Conservation (phyloP, 345 rosid species). For the Camelina laxa region DNA sequence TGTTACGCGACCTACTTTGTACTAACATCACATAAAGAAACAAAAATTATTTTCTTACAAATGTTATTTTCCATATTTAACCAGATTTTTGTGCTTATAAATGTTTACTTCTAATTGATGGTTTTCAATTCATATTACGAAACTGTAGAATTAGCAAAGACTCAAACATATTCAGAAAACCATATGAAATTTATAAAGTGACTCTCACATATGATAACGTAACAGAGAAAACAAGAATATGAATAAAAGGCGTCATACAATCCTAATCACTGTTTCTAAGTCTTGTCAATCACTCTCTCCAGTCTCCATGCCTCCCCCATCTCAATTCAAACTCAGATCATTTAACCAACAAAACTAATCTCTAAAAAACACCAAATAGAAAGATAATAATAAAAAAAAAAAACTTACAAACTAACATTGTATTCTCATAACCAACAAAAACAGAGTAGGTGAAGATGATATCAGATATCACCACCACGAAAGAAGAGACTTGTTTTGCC, state of each 20-base stretch:
- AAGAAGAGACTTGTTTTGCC: conserved; percentile 17
- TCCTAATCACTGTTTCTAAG: conserved; percentile 29
- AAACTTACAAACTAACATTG: conserved; percentile 38
- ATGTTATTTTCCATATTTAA: too few relatives aligned
- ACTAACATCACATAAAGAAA: too few relatives aligned
- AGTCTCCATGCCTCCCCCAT: conserved; percentile 12
- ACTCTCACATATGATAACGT: neutral
- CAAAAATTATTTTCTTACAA: too few relatives aligned
- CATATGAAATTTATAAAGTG: neutral
- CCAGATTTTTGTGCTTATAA: neutral
- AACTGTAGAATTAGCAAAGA: neutral
- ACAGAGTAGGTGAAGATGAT: conserved; percentile 26
- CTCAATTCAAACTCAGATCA: conserved; percentile 8
- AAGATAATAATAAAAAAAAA: neutral
- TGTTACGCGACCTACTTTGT: too few relatives aligned
- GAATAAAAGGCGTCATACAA: conserved; percentile 23
- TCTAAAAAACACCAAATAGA: conserved; percentile 24
- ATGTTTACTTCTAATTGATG: neutral
- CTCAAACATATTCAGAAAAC: neutral
- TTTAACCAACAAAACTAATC: conserved; percentile 15
- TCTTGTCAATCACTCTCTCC: conserved; percentile 19
- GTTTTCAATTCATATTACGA: neutral
- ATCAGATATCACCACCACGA: conserved; percentile 27
- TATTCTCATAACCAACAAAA: conserved; percentile 28
- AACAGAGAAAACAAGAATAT: conserved; percentile 14